phyloP scores from a whole-genome alignment of 768 basidiomycete species.

The Tricholoma bakamatsutake region DNA sequence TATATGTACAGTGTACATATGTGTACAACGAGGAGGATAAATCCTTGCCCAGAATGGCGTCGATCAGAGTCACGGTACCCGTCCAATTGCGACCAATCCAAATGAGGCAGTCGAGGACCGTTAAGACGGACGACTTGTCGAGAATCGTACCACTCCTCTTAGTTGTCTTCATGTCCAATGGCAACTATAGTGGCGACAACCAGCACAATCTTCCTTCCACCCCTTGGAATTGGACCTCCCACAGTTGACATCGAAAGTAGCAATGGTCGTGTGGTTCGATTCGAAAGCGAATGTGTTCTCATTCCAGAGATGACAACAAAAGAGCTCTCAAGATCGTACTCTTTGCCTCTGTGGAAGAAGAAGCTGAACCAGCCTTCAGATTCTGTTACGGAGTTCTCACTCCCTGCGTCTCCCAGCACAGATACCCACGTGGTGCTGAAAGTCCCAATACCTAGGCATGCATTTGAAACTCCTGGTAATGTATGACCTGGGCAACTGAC shows the following conservation, averaged over 20 bases:
- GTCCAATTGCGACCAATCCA: neutral
- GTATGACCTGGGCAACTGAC: neutral
- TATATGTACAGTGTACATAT: no score
- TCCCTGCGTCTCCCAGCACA: conserved; percentile 13
- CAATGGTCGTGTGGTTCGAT: conserved; percentile 45
- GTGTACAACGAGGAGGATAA: no score
- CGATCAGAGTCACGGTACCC: neutral
- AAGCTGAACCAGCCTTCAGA: conserved; percentile 16
- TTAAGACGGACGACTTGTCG: neutral
- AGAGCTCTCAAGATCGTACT: conserved; percentile 59
- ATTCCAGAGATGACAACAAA: conserved; percentile 62
- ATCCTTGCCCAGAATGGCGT: no score
- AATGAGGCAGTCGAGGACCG: neutral
- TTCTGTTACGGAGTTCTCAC: conserved; percentile 19
- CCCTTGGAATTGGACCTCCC: conserved; percentile 1
- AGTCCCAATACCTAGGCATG: conserved; percentile 57
- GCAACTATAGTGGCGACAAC: conserved; percentile 9
- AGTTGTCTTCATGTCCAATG: conserved; percentile 1
- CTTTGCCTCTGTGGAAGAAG: conserved; percentile 62
- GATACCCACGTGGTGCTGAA: conserved; percentile 50
- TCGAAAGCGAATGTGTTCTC: conserved; percentile 67
- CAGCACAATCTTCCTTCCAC: conserved; percentile 5
- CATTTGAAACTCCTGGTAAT: neutral
- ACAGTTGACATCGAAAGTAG: conserved; percentile 3
- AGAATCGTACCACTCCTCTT: neutral